These are phyloP conservation scores for Hermanozyma aechmeae DNA, from an alignment of 805 yeast genomes.

Conservation along the genomic window DNA sequence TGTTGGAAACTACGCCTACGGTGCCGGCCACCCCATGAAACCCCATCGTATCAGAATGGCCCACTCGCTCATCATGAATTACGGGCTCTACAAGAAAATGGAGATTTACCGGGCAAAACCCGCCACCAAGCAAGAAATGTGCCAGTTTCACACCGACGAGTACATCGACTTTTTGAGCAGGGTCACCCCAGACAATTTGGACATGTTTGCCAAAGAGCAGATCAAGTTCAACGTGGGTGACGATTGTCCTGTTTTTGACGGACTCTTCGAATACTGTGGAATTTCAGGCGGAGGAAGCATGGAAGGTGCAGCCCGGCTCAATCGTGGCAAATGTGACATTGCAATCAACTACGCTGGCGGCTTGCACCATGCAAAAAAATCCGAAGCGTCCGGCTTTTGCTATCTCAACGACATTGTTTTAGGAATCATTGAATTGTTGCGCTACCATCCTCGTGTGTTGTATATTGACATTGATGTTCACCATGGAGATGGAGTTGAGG, in stretches of 20 bases:
- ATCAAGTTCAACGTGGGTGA: conserved; percentile 93
- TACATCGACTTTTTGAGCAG: conserved; percentile 86
- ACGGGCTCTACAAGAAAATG: conserved; percentile 94
- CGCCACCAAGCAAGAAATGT: conserved; percentile 96
- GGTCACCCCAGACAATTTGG: conserved; percentile 88
- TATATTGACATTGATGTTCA: conserved; percentile 88
- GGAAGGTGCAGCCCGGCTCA: conserved; percentile 81
- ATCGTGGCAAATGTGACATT: conserved; percentile 76
- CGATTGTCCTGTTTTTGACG: conserved; percentile 71
- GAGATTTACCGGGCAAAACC: conserved; percentile 96
- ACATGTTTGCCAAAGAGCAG: conserved; percentile 78
- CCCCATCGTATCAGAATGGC: conserved; percentile 99
- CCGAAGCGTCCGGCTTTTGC: conserved; percentile 86
- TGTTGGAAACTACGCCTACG: conserved; percentile 96
- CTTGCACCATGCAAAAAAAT: conserved; percentile 84
- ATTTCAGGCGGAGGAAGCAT: conserved; percentile 84
- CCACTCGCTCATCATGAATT: conserved; percentile 92
- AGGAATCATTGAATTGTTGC: conserved; percentile 67
- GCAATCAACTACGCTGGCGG: conserved; percentile 95
- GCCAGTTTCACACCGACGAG: conserved; percentile 97
- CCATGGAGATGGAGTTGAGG: conserved; percentile 95
- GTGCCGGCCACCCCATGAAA: conserved; percentile 98
- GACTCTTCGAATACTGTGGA: conserved; percentile 65
- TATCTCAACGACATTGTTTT: conserved; percentile 84
- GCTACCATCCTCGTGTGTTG: conserved; percentile 78